These are phyloP conservation scores for Achaetomium macrosporum DNA, from an alignment of 2,329 filamentous ascomycete genomes.

Conservation along the genomic window DNA sequence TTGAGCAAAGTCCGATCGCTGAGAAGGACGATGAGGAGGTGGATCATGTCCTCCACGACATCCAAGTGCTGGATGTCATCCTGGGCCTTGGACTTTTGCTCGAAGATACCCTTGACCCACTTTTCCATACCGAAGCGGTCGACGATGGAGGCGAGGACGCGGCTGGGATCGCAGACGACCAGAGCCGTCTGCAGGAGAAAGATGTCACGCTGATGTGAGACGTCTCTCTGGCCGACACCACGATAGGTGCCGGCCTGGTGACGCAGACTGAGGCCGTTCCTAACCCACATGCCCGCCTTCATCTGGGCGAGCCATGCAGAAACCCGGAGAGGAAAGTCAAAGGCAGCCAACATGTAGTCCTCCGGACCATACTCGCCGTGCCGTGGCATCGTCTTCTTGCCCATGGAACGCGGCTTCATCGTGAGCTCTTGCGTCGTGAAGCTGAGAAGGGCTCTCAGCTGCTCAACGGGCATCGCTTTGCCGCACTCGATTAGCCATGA, in stretches of 20 bases:
- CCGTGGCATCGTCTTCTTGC: slow-evolving; percentile 49
- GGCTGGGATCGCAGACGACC: slow-evolving; percentile 74
- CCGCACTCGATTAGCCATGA: slow-evolving; percentile 94
- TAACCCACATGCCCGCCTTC: slow-evolving; percentile 97
- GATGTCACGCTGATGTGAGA: slow-evolving; percentile 90
- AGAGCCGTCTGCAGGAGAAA: slow-evolving; percentile 89
- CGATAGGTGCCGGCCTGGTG: slow-evolving; percentile 94
- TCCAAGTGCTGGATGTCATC: slow-evolving; percentile 88
- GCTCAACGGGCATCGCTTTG: slow-evolving; percentile 63
- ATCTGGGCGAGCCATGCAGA: slow-evolving; percentile 97
- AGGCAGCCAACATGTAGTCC: slow-evolving; percentile 77
- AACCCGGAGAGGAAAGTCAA: slow-evolving; percentile 88
- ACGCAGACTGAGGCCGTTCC: slow-evolving; percentile 90
- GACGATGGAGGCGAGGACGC: slow-evolving; percentile 81
- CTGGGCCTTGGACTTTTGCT: slow-evolving; percentile 63
- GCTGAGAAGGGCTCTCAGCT: slow-evolving; percentile 62
- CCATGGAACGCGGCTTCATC: slow-evolving; percentile 57
- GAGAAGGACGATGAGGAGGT: slow-evolving; percentile 83
- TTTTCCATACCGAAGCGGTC: slow-evolving; percentile 84
- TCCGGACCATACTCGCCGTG: slow-evolving; percentile 52
- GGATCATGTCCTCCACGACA: slow-evolving; percentile 91
- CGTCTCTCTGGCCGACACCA: slow-evolving; percentile 81
- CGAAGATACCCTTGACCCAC: slow-evolving; percentile 82
- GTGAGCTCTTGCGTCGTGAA: slow-evolving; percentile 68
- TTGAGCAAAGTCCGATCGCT: slow-evolving; percentile 82